A percentile compares a stretch with the other conserved stretches of the same genome.
phyloP scores from a whole-genome alignment of 441 rosid species.

The Eutrema salsugineum region DNA sequence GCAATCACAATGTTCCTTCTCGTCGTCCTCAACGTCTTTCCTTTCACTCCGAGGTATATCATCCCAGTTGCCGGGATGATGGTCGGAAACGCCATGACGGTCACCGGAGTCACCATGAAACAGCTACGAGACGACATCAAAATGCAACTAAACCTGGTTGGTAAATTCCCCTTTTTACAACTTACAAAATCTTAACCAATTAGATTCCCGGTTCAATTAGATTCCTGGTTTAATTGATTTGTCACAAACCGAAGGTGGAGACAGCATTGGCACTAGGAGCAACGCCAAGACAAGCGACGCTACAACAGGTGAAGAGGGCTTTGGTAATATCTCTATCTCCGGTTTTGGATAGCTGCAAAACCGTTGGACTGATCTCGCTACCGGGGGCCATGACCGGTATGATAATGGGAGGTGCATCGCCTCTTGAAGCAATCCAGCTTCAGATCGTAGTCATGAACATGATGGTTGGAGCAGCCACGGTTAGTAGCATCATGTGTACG shows the following conservation, averaged over 20 bases:
- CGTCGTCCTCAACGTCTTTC: constrained; percentile 67
- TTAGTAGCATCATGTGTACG: constrained; percentile 74
- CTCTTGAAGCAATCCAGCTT: constrained; percentile 81
- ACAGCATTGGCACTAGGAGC: constrained; percentile 91
- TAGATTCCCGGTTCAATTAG: too few species aligned
- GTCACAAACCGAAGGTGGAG: constrained; percentile 52
- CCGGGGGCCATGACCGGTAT: constrained; percentile 97
- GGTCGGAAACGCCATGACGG: constrained; percentile 95
- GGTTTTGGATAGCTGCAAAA: constrained; percentile 83
- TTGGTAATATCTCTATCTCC: constrained; percentile 79
- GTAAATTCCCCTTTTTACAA: constrained; percentile 24
- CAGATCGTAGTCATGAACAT: constrained; percentile 94
- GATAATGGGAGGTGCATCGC: constrained; percentile 96
- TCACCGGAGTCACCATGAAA: constrained; percentile 87
- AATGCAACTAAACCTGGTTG: constrained; percentile 68
- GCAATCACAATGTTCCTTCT: constrained; percentile 65
- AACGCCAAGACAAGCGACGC: constrained; percentile 75
- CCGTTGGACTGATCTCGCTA: constrained; percentile 79
- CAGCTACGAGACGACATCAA: constrained; percentile 82
- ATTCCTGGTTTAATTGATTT: neutral
- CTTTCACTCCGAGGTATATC: constrained; percentile 87
- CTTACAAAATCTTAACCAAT: neutral
- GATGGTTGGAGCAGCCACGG: constrained; percentile 78
- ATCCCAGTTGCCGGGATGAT: constrained; percentile 91
- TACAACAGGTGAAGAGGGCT: constrained; percentile 71